Conservation (phyloP, 768 basidiomycete genomes). For the Termitomyces sp. region DNA sequence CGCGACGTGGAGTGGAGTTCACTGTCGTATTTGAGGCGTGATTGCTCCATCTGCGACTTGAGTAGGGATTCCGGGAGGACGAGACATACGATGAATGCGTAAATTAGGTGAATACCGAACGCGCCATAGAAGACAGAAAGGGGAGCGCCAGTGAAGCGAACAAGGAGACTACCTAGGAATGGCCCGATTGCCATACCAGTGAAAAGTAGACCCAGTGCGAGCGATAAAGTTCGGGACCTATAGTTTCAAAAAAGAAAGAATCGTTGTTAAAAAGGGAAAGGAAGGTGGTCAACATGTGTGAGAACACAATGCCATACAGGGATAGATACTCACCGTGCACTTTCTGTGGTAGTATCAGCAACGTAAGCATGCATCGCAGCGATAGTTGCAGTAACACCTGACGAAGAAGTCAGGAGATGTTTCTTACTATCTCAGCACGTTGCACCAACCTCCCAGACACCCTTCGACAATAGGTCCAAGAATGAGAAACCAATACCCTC, state of each 20-base stretch:
- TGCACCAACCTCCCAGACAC: constrained; percentile 57
- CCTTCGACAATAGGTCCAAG: constrained; percentile 68
- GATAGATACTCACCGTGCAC: constrained; percentile 39
- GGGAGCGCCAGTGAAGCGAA: constrained; percentile 49
- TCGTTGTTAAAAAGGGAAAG: too few relatives aligned
- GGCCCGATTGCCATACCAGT: constrained; percentile 79
- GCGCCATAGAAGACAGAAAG: constrained; percentile 75
- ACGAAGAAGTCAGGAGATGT: background rate
- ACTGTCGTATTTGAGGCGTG: constrained; percentile 32
- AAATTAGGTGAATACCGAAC: constrained; percentile 43
- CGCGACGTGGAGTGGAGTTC: constrained; percentile 21
- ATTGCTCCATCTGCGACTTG: constrained; percentile 38
- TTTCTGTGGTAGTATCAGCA: constrained; percentile 60
- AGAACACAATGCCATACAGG: background rate
- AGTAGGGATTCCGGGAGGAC: constrained; percentile 80
- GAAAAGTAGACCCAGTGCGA: constrained; percentile 65
- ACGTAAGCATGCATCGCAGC: constrained; percentile 65
- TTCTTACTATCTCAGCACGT: background rate
- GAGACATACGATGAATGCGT: constrained; percentile 47
- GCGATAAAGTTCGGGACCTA: constrained; percentile 65
- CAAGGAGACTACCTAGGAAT: constrained; percentile 61
- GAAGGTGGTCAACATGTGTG: background rate
- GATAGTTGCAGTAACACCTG: constrained; percentile 43
- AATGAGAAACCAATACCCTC: constrained; percentile 79
- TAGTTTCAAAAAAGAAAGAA: background rate